Conservation (phyloP, 495 filamentous ascomycete species). For the Aspergillus hancockii region DNA sequence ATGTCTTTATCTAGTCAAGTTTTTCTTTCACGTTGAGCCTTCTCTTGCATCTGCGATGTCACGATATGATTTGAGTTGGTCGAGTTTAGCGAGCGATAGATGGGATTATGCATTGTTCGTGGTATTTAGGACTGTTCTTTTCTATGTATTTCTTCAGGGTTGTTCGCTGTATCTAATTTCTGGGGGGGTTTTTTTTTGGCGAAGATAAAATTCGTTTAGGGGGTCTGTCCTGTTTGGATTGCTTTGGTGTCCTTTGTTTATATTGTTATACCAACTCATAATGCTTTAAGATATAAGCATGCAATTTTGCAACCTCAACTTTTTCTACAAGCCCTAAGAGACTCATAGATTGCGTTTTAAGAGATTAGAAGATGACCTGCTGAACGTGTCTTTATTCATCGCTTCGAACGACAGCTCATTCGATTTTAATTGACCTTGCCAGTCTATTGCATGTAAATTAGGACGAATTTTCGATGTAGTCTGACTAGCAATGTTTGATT, state of each 20-base stretch:
- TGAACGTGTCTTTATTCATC: no score
- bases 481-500: no score
- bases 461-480: no score
- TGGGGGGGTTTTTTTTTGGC: neutral
- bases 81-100: neutral
- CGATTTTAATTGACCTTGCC: no score
- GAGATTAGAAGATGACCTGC: no score
- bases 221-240: neutral
- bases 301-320: no score
- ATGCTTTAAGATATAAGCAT: neutral
- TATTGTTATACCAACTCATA: neutral
- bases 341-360: no score
- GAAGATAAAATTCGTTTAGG: neutral
- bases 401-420: no score
- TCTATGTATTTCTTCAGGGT: neutral
- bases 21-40: neutral
- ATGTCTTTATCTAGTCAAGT: neutral
- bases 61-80: neutral
- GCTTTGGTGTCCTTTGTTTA: neutral
- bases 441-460: no score
- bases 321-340: no score
- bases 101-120: neutral
- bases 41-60: neutral
- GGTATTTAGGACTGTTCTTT: neutral
- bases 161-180: neutral